phyloP scores from a whole-genome alignment of 2,329 filamentous ascomycete genomes.

The Sporothrix pallida region DNA sequence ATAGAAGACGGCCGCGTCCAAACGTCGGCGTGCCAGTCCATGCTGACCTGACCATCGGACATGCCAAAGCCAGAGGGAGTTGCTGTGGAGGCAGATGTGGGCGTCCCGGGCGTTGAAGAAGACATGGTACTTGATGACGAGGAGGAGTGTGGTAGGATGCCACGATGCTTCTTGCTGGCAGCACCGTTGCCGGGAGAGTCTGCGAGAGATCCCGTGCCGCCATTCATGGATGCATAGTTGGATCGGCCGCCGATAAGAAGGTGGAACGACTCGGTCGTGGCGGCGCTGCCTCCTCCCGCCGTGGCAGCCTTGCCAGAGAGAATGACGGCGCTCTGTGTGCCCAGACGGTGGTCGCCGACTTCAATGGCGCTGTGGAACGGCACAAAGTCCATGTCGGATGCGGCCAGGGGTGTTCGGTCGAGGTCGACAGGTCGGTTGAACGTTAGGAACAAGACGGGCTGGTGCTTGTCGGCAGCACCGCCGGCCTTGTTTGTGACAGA shows the following conservation, averaged over 20 bases:
- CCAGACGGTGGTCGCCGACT: background rate
- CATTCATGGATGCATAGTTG: background rate
- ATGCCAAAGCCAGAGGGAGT: background rate
- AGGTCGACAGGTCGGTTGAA: slow-evolving; percentile 34
- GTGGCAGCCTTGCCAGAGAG: slow-evolving; percentile 7
- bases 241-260: slow-evolving; percentile 25
- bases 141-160: background rate
- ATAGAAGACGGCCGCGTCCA: background rate
- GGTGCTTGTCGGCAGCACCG: background rate
- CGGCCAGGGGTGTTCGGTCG: background rate
- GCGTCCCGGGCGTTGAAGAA: background rate
- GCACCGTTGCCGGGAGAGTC: background rate
- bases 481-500: background rate
- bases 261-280: slow-evolving; percentile 3
- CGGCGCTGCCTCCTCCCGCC: background rate
- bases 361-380: slow-evolving; percentile 32
- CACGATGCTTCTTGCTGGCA: background rate
- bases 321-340: slow-evolving; percentile 19
- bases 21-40: slow-evolving; percentile 34
- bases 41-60: background rate
- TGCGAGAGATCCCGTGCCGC: background rate
- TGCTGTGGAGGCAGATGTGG: background rate
- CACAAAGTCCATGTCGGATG: slow-evolving; percentile 31
- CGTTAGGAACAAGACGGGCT: slow-evolving; percentile 25
- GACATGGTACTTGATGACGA: background rate